Conservation (phyloP, 2,329 filamentous ascomycete genomes). For the Penicillium sp. region DNA sequence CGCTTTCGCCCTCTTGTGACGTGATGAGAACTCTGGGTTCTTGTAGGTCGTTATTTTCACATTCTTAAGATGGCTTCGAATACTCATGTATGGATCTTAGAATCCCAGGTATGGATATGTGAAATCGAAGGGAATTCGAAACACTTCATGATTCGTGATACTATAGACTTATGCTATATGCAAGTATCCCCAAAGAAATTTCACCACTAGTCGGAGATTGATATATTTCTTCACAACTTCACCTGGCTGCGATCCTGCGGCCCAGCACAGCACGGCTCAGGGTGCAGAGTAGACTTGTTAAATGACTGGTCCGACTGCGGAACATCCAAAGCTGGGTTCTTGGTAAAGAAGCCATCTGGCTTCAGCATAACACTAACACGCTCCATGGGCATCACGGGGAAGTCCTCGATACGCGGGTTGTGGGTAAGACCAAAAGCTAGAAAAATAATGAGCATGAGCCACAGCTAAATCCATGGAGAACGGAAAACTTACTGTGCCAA, state of each 20-base stretch:
- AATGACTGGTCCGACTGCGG: conserved; percentile 38
- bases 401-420: conserved; percentile 59
- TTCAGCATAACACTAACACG: conserved; percentile 45
- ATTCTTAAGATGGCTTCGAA: no score
- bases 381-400: conserved; percentile 63
- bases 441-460: conserved; percentile 5
- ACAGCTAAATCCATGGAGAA: not conserved
- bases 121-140: not conserved
- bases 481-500: conserved; percentile 35
- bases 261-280: conserved; percentile 25
- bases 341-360: conserved; percentile 49
- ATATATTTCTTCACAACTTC: conserved; percentile 20
- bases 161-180: not conserved
- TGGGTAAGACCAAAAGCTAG: conserved; percentile 55
- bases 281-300: conserved; percentile 37
- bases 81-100: no score
- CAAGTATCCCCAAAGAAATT: no score
- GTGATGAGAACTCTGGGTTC: no score
- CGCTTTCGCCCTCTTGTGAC: no score
- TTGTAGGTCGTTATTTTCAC: no score
- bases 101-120: no score
- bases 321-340: conserved; percentile 48
- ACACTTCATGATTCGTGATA: not conserved
- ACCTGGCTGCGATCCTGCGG: conserved; percentile 20
- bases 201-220: not conserved